These are phyloP conservation scores for Leishmania braziliensis DNA, from an alignment of 208 protist species.

Conservation along the genomic window DNA sequence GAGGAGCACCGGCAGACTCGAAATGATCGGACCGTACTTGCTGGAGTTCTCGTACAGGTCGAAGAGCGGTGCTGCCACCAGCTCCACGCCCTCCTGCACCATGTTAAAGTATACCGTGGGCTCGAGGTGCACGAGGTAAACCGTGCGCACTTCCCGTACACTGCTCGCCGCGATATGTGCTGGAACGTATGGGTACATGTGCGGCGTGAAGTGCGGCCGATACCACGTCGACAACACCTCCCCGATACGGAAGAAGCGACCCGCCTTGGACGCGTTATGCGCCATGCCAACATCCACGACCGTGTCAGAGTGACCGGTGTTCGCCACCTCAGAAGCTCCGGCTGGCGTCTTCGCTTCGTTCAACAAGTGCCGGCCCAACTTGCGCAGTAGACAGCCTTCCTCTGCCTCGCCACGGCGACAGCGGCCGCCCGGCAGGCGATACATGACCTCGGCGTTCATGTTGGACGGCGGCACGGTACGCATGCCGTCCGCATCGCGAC, in stretches of 20 bases:
- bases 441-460: conserved; percentile 47
- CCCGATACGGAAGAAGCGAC: conserved; percentile 66
- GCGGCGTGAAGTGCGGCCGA: conserved; percentile 80
- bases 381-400: conserved; percentile 74
- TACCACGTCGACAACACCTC: conserved; percentile 84
- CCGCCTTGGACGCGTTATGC: conserved; percentile 37
- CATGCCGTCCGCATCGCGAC: conserved; percentile 24
- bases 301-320: conserved; percentile 30
- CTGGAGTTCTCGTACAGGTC: conserved; percentile 90
- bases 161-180: conserved; percentile 76
- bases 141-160: conserved; percentile 81
- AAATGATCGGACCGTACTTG: conserved; percentile 87
- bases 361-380: conserved; percentile 71
- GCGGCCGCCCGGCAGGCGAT: conserved; percentile 75
- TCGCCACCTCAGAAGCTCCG: background rate
- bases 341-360: conserved; percentile 54
- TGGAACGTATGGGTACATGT: conserved; percentile 94
- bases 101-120: conserved; percentile 75
- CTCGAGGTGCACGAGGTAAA: conserved; percentile 87
- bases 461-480: conserved; percentile 41
- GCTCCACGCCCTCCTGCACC: conserved; percentile 60
- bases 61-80: conserved; percentile 91
- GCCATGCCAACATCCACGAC: conserved; percentile 50
- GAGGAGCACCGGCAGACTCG: conserved; percentile 73
- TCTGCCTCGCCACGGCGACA: conserved; percentile 73